A percentile compares a stretch with the other conserved stretches of the same genome.
phyloP scores from a whole-genome alignment of 768 basidiomycete genomes.

The Mycena alexandri region DNA sequence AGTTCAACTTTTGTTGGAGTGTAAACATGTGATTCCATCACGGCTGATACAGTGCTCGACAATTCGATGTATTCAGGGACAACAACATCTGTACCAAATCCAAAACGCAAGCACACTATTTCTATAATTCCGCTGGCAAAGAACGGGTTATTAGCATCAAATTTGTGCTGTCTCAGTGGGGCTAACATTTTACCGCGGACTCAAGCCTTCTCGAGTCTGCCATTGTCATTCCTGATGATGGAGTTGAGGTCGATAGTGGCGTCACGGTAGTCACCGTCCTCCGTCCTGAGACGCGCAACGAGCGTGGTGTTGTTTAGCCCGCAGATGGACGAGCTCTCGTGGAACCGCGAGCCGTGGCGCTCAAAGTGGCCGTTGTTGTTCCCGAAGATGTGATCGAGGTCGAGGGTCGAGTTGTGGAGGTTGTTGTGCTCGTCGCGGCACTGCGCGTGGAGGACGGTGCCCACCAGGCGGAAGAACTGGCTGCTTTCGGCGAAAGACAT shows the following conservation, averaged over 20 bases:
- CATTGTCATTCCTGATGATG: conserved; percentile 22
- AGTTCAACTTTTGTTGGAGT: too few relatives aligned
- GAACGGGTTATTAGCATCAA: too few relatives aligned
- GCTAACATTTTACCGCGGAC: too few relatives aligned
- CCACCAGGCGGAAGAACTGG: conserved; percentile 29
- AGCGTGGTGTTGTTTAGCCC: conserved; percentile 29
- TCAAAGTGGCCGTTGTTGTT: conserved; percentile 33
- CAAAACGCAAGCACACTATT: too few relatives aligned
- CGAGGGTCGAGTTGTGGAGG: conserved; percentile 13
- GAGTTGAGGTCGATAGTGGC: conserved; percentile 28
- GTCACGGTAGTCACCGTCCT: conserved; percentile 23
- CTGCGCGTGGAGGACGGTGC: conserved; percentile 25
- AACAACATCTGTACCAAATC: too few relatives aligned
- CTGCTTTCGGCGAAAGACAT: conserved; percentile 42
- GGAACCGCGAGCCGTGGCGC: conserved; percentile 16
- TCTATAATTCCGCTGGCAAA: too few relatives aligned
- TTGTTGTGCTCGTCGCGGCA: conserved; percentile 28
- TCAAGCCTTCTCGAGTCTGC: conserved; percentile 14
- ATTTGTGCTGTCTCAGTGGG: too few relatives aligned
- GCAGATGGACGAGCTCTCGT: conserved; percentile 8
- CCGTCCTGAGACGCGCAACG: conserved; percentile 18
- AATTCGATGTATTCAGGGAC: too few relatives aligned
- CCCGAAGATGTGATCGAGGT: conserved; percentile 33
- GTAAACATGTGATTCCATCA: too few relatives aligned
- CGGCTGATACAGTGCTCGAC: too few relatives aligned